Conservation (phyloP, 306 rosid genomes). For the Erythrophleum fordii region DNA sequence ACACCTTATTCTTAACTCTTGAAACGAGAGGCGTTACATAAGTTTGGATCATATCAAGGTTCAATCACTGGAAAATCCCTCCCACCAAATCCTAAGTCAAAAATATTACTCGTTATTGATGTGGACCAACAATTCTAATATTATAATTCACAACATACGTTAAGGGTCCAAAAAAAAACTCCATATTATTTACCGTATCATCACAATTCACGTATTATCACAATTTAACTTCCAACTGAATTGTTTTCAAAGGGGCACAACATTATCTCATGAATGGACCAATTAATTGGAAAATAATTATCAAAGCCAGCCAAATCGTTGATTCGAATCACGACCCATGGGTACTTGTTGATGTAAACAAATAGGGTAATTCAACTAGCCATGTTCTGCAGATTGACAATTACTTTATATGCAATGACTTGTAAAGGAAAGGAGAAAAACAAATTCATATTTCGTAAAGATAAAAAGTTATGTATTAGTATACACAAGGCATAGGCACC, state of each 20-base stretch:
- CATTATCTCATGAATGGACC: not conserved
- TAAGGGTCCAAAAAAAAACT: too few relatives aligned
- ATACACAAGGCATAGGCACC: not conserved
- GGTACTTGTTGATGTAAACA: not conserved
- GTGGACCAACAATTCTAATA: not conserved
- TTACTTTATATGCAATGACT: not conserved
- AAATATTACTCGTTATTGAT: not conserved
- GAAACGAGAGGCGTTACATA: not conserved
- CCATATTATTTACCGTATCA: not conserved
- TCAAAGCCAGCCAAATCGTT: not conserved
- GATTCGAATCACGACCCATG: too few relatives aligned
- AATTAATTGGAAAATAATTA: not conserved
- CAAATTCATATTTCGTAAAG: not conserved
- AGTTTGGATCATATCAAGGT: not conserved
- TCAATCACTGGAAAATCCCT: not conserved
- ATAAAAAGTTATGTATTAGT: not conserved
- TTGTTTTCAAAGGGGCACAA: not conserved
- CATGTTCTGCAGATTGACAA: not conserved
- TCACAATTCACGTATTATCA: not conserved
- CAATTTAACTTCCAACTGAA: not conserved
- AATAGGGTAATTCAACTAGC: not conserved
- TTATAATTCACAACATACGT: too few relatives aligned
- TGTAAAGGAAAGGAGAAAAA: not conserved
- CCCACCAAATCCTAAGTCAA: not conserved
- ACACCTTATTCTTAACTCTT: not conserved